Evolutionary conservation across 108 stramenopile genomes (phyloP).

Genomic region (Nannochloropsis oceanica): DNA sequence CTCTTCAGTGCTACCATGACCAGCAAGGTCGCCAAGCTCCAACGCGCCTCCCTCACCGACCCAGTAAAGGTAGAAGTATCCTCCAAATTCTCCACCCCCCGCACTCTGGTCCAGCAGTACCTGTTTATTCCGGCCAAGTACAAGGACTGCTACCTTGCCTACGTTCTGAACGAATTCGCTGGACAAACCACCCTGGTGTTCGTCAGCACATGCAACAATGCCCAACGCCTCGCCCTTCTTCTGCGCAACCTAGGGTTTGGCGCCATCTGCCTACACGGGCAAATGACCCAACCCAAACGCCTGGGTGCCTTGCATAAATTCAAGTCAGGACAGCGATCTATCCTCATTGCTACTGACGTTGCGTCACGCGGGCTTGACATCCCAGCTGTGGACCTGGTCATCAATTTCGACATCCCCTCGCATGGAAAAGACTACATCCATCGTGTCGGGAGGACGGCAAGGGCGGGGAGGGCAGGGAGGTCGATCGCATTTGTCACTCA

Average conservation of each 20-base stretch:
- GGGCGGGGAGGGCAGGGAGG: slow-evolving; percentile 84
- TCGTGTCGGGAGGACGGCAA: slow-evolving; percentile 88
- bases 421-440: slow-evolving; percentile 85
- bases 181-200: slow-evolving; percentile 90
- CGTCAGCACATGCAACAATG: slow-evolving; percentile 93
- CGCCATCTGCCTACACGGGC: slow-evolving; percentile 90
- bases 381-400: slow-evolving; percentile 82
- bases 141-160: slow-evolving; percentile 96
- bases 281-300: slow-evolving; percentile 94
- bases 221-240: slow-evolving; percentile 76
- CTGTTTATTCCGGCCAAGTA: slow-evolving; percentile 97
- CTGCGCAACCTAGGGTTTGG: slow-evolving; percentile 90
- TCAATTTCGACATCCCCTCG: slow-evolving; percentile 87
- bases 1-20: slow-evolving; percentile 99
- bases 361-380: slow-evolving; percentile 91
- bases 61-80: slow-evolving; percentile 81
- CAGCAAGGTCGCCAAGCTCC: slow-evolving; percentile 88
- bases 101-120: slow-evolving; percentile 83
- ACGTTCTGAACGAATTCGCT: slow-evolving; percentile 83
- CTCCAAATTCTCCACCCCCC: slow-evolving; percentile 86
- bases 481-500: slow-evolving; percentile 88
- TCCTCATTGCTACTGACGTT: slow-evolving; percentile 95
- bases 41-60: slow-evolving; percentile 74
- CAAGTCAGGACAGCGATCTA: slow-evolving; percentile 46
- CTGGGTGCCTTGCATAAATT: slow-evolving; percentile 88